Evolutionary conservation across 345 rosid genomes (phyloP).

Genomic region (Brassica nigra): DNA sequence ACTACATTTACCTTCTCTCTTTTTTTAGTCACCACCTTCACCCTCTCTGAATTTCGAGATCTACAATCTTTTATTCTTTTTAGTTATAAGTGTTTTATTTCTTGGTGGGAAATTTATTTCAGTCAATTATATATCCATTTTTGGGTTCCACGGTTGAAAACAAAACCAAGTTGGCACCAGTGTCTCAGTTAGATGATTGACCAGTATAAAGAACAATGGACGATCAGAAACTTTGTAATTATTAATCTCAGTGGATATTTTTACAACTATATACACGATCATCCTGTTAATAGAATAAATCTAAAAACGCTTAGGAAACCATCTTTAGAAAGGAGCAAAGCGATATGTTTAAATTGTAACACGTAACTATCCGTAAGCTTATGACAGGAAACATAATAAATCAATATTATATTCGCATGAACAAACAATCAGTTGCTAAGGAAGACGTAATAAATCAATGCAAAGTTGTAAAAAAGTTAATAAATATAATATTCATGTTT

Average conservation of each 20-base stretch:
- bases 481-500: conserved; percentile 26
- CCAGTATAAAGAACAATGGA: conserved; percentile 1
- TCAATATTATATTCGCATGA: conserved; percentile 18
- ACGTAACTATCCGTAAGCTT: background rate
- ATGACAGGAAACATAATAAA: background rate
- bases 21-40: background rate
- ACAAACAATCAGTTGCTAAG: conserved; percentile 36
- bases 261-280: conserved; percentile 19
- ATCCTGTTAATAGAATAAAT: conserved; percentile 9
- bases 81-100: background rate
- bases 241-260: conserved; percentile 5
- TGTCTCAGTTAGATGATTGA: conserved; percentile 21
- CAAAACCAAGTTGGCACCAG: conserved; percentile 17
- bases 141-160: conserved; percentile 23
- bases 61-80: background rate
- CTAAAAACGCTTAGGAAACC: background rate
- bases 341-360: background rate
- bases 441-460: conserved; percentile 36
- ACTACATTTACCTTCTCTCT: background rate
- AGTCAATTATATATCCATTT: conserved; percentile 23
- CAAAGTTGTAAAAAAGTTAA: background rate
- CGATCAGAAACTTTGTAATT: background rate
- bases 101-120: conserved; percentile 8
- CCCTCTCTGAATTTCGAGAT: background rate
- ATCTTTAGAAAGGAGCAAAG: background rate